A percentile compares a stretch with the other conserved stretches of the same genome.
These are phyloP conservation scores for Angomonas deanei DNA, from an alignment of 208 protist species.

Conservation along the genomic window DNA sequence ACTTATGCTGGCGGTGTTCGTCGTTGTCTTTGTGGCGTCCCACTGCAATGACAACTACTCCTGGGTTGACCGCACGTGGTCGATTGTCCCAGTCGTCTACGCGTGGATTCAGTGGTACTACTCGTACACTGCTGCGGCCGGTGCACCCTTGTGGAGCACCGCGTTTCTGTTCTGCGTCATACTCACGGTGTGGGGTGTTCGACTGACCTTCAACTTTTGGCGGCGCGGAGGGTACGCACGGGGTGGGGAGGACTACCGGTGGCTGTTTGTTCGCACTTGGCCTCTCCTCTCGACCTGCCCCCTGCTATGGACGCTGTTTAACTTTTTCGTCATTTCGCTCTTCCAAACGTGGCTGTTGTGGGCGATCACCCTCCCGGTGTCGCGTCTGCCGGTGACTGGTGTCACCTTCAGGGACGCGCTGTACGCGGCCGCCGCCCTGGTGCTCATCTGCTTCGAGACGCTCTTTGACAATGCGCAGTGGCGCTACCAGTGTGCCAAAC, in stretches of 20 bases:
- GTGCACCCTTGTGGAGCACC: conserved; percentile 8
- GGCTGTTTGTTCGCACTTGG: conserved; percentile 50
- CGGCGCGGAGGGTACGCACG: conserved; percentile 65
- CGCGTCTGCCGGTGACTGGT: conserved; percentile 23
- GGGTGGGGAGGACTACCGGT: conserved; percentile 76
- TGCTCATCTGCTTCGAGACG: conserved; percentile 46
- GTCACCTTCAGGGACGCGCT: conserved; percentile 23
- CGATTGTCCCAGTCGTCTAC: conserved; percentile 64
- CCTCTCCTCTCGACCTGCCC: conserved; percentile 18
- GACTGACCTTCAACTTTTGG: conserved; percentile 67
- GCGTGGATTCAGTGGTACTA: conserved; percentile 55
- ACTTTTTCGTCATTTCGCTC: conserved; percentile 54
- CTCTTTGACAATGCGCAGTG: conserved; percentile 73
- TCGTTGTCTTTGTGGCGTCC: conserved; percentile 47
- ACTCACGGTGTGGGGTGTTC: conserved; percentile 61
- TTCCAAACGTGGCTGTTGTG: conserved; percentile 70
- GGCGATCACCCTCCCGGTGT: conserved; percentile 62
- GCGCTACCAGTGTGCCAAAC: conserved; percentile 55
- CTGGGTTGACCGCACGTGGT: conserved; percentile 79
- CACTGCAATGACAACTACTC: conserved; percentile 63
- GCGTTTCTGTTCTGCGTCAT: conserved; percentile 37
- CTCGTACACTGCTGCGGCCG: conserved; percentile 6
- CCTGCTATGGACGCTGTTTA: conserved; percentile 58
- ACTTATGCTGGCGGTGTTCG: conserved; percentile 36
- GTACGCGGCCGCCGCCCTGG: conserved; percentile 21